Evolutionary conservation across 495 filamentous ascomycete species (phyloP).

Genomic region (Bacidia gigantensis): DNA sequence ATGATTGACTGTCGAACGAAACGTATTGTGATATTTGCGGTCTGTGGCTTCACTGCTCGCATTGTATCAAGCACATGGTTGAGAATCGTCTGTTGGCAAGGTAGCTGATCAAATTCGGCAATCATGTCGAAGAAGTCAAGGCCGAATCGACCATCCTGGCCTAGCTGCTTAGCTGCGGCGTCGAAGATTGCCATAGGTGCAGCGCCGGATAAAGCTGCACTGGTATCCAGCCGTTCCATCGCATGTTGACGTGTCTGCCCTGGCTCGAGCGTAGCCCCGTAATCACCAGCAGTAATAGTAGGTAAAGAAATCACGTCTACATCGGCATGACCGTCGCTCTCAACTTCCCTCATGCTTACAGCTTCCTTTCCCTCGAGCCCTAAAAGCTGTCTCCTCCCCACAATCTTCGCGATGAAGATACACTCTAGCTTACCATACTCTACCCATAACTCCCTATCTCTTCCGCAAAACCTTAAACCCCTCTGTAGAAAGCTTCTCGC

Average conservation of each 20-base stretch:
- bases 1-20: conserved; percentile 55
- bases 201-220: conserved; percentile 74
- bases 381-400: conserved; percentile 52
- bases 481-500: conserved; percentile 80
- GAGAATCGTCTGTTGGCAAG: conserved; percentile 53
- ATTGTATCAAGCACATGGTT: conserved; percentile 59
- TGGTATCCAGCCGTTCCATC: conserved; percentile 51
- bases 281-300: conserved; percentile 46
- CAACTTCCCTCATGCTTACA: conserved; percentile 27
- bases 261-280: conserved; percentile 39
- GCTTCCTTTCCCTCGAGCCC: conserved; percentile 47
- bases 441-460: conserved; percentile 58
- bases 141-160: conserved; percentile 46
- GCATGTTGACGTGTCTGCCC: conserved; percentile 34
- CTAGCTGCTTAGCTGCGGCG: conserved; percentile 65
- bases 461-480: conserved; percentile 75
- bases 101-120: conserved; percentile 46
- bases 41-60: conserved; percentile 40
- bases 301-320: conserved; percentile 50
- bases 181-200: conserved; percentile 91
- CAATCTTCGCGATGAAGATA: conserved; percentile 75
- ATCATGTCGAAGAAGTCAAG: conserved; percentile 72
- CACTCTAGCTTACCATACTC: conserved; percentile 87
- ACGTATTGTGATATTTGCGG: conserved; percentile 50
- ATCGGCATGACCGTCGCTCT: conserved; percentile 27